Evolutionary conservation across 2,329 filamentous ascomycete species (phyloP), one percentile per base, ranked within the genome.

Genomic region (Thielaviopsis punctulata): DNA sequence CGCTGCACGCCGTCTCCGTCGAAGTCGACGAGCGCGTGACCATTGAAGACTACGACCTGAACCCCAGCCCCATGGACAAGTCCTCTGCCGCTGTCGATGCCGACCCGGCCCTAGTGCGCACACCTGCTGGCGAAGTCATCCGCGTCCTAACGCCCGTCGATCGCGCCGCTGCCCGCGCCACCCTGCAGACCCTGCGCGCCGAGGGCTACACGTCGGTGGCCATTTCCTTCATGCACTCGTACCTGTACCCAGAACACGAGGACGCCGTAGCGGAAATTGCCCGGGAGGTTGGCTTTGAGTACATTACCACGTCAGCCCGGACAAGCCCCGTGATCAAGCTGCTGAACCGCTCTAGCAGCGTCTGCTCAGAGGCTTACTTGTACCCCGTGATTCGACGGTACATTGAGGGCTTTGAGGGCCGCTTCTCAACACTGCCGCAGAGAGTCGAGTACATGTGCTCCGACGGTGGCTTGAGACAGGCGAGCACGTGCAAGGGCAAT

Each of bases 221-320:
- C 2, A 86, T 95, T 1, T 93, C 86, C 60, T 68, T 95, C 55
- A 89, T 95, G 82, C 89, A 95, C 62, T 84, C 84, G 5, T 95
- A 95, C 62, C 94, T 87, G 0, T 95, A 86, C 61, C 87, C 86
- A 1, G 79, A 84, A 48, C 89, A 95, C 59, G 89, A 95, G 63
- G 79, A 81, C 1, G 62, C 86, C 39, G 73, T 95, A 6, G 87
- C 87, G 15, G 76, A 72, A 58, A 69, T 95, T 48, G 89, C 89
- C 1, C 73, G 71, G 55, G 82, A 92, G 19, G 80, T 94, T 57
- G 89, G 89, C 2, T 67, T 69, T 56, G 3, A 44, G 46, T 51
- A 54, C 45, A 48, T 56, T 36, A 54, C 55, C 1, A 36, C 63
- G 61, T 9, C 64, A 65, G 5, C 66, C 65, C 0, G 58, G 63